Percentiles rank a stretch among this genome's conserved stretches.
phyloP scores from a whole-genome alignment of 176 grass and related monocot genomes.

The Hyparrhenia diplandra region DNA sequence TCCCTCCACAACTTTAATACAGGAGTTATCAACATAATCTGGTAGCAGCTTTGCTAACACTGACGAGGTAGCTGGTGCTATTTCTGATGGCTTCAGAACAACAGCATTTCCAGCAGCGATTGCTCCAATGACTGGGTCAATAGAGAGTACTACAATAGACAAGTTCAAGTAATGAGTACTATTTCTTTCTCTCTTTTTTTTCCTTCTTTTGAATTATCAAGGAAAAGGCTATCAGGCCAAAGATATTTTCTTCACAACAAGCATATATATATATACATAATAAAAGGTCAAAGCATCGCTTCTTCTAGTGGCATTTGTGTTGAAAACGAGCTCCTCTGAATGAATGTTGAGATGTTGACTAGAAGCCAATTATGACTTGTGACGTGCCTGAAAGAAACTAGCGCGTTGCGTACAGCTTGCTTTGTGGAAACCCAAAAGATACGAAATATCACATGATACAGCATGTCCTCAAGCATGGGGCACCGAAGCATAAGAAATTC shows the following conservation, averaged over 20 bases:
- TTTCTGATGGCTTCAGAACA: slow-evolving; percentile 87
- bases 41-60: slow-evolving; percentile 74
- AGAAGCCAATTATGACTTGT: neutral
- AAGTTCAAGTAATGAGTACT: neutral
- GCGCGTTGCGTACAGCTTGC: neutral
- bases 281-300: neutral
- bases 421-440: slow-evolving; percentile 5
- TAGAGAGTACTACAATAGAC: slow-evolving; percentile 55
- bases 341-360: slow-evolving; percentile 15
- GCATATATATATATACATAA: neutral
- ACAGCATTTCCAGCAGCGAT: slow-evolving; percentile 83
- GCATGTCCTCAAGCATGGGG: neutral
- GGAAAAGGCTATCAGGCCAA: neutral
- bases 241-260: neutral
- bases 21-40: slow-evolving; percentile 80
- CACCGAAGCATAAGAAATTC: slow-evolving; percentile 3
- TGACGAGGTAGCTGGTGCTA: slow-evolving; percentile 72
- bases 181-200: neutral
- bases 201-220: neutral
- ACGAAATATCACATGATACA: neutral
- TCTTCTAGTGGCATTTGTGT: neutral
- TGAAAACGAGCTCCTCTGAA: neutral
- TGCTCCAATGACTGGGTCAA: slow-evolving; percentile 87
- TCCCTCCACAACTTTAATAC: slow-evolving; percentile 89
- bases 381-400: neutral